Evolutionary conservation across 2,329 filamentous ascomycete species (phyloP).

Genomic region (Diplodia seriata): DNA sequence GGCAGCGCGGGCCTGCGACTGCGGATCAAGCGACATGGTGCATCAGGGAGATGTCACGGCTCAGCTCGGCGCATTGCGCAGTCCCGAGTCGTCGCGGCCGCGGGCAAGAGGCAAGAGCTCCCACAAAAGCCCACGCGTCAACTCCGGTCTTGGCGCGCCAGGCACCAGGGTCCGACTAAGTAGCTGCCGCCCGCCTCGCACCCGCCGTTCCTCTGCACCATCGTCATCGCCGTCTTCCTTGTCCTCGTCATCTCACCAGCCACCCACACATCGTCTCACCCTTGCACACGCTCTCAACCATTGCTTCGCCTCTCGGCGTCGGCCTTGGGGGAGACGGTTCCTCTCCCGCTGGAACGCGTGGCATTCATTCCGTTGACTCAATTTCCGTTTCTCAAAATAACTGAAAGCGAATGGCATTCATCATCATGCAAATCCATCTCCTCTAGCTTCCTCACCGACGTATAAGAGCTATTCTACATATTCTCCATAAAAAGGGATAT

Average conservation of each 20-base stretch:
- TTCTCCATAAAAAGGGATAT: no score
- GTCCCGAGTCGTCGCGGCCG: slow-evolving; percentile 7
- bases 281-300: no score
- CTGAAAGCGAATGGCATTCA: not conserved
- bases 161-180: not conserved
- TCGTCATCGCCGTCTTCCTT: no score
- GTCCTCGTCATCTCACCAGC: no score
- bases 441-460: not conserved
- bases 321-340: not conserved
- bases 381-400: not conserved
- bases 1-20: slow-evolving; percentile 36
- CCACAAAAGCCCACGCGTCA: slow-evolving; percentile 28
- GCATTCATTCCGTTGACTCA: not conserved
- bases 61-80: slow-evolving; percentile 16
- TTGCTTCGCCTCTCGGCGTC: no score
- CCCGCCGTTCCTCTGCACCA: not conserved
- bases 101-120: slow-evolving; percentile 16
- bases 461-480: no score
- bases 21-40: slow-evolving; percentile 48
- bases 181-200: not conserved
- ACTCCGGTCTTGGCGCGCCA: slow-evolving; percentile 11
- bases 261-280: no score
- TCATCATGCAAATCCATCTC: not conserved
- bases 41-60: slow-evolving; percentile 23
- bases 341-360: not conserved